Percentiles rank a stretch among this genome's conserved stretches.
Conservation (phyloP, 176 grass and related monocot genomes). For the Phyllostachys edulis region DNA sequence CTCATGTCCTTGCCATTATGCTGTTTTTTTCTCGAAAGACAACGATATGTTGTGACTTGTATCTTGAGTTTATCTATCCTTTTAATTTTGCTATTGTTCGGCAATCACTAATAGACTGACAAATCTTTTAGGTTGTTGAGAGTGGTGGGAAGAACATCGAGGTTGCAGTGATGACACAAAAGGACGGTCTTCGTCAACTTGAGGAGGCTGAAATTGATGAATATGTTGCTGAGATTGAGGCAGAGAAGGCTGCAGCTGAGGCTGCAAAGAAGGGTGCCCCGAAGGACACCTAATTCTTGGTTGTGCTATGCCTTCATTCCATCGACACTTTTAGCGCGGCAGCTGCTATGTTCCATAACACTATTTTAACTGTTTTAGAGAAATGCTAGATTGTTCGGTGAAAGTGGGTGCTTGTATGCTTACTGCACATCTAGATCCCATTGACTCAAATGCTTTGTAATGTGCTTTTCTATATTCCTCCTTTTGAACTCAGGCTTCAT, state of each 20-base stretch:
- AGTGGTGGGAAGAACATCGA: constrained; percentile 86
- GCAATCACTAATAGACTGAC: not conserved
- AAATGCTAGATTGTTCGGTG: constrained; percentile 8
- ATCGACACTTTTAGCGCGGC: not conserved
- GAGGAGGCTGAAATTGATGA: constrained; percentile 74
- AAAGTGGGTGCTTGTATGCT: constrained; percentile 14
- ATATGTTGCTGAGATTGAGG: constrained; percentile 82
- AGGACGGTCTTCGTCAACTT: constrained; percentile 56
- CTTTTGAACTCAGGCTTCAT: not conserved
- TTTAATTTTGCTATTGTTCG: not conserved
- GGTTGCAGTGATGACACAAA: constrained; percentile 59
- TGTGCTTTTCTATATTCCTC: not conserved
- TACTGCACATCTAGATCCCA: not conserved
- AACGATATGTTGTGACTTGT: not conserved
- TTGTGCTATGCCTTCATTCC: not conserved
- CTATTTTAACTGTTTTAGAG: constrained; percentile 32
- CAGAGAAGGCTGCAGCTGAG: constrained; percentile 84
- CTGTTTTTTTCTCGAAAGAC: not conserved
- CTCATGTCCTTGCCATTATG: not conserved
- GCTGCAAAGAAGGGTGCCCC: constrained; percentile 67
- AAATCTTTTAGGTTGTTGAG: constrained; percentile 59
- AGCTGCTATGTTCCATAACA: not conserved
- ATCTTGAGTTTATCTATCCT: not conserved
- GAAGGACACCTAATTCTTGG: constrained; percentile 41
- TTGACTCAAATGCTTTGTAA: constrained; percentile 1